Evolutionary conservation across 495 filamentous ascomycete species (phyloP), one percentile per base, ranked within the genome.

Genomic region (Penicillium crystallinum): DNA sequence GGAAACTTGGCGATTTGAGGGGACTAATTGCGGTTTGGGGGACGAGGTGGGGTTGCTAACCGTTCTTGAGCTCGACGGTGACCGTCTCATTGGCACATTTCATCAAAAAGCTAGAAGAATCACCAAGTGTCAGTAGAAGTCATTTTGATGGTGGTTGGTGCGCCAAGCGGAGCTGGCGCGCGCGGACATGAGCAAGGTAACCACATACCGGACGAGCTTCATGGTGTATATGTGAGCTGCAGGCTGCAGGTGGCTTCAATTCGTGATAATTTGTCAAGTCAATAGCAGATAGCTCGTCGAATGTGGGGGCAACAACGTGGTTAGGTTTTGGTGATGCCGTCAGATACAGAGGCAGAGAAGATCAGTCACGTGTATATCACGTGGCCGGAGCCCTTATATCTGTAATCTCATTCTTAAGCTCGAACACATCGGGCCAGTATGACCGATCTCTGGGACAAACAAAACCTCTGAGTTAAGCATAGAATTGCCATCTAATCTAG

Each of bases 1-100:
- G 39, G 34, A 22, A 34, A 7, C 52, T 25, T 31, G 44, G 43
- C 31, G 27, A 33, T 19, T 39, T 46, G 34, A 18, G 42, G 19
- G 40, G n/a, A 34, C 10, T 40, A 31, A n/a, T 49, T 34, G 30
- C 19, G n/a, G 19, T 30, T 11, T 17, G 46, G 34, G 35, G 40
- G 18, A 34, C 40, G 27, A 46, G 22, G 29, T 25, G 23, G 19
- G 43, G n/a, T 23, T 5, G 58, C 65, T 48, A 70, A 92, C 92
- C 93, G 82, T 97, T 97, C 70, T 98, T 98, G 53, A 97, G 79
- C 77, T 98, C 93, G 61, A 98, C 84, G 9, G 92, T 95, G 52
- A 97, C 93, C 52, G 92, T 95, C 75, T 98, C 93, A 70, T 97
- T 97, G 63, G 84, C 82, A 70, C 90, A 96, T 80, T 97, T 98